Evolutionary conservation across 495 filamentous ascomycete species (phyloP), one percentile per base, ranked within the genome.

Genomic region (Evansstolkia leycettana): DNA sequence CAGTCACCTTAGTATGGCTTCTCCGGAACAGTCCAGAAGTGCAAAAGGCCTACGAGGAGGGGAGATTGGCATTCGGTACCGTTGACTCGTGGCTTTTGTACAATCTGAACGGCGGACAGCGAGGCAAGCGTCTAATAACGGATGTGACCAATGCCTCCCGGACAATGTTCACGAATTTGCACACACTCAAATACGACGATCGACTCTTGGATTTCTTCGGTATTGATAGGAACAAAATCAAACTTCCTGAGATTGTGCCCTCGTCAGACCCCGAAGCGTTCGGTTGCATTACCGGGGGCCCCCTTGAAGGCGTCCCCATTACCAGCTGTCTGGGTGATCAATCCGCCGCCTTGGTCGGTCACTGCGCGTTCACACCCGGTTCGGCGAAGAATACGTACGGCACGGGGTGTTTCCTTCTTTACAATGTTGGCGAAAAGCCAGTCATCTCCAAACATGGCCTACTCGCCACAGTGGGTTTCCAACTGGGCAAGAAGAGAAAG

Each of bases 141-240:
- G 89, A 96, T 54, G 76, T 80, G 11, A 92, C 85, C 31, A 96
- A 96, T 54, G 88, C 89, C 18, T 90, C 84, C 11, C 63, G 89
- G 41, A 96, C 89, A 34, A 94, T 94, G 89, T 94, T 94, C 57
- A 87, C 93, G 77, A 90, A 94, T 57, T 68, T 96, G 24, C 72
- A 80, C 41, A 90, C 80, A 4, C 64, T 92, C 18, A 61, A 93
- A 48, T 96, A 94, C 52, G 85, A 92, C 51, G 75, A 90, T 36
- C 70, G 66, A 27, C 67, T 93, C 4, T 66, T 96, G 30, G 62
- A 75, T 14, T 96, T 92, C 63, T 94, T 94, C 56, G 74, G 73
- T 23, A 67, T 92, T 39, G 82, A 92, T 58, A 59, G 59, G 25
- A 72, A 59, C 40, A 92, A 90, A 54, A 64, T 93, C 33, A 69